phyloP scores from a whole-genome alignment of 192 early-diverging fungal species.

The Coemansia sp. region DNA sequence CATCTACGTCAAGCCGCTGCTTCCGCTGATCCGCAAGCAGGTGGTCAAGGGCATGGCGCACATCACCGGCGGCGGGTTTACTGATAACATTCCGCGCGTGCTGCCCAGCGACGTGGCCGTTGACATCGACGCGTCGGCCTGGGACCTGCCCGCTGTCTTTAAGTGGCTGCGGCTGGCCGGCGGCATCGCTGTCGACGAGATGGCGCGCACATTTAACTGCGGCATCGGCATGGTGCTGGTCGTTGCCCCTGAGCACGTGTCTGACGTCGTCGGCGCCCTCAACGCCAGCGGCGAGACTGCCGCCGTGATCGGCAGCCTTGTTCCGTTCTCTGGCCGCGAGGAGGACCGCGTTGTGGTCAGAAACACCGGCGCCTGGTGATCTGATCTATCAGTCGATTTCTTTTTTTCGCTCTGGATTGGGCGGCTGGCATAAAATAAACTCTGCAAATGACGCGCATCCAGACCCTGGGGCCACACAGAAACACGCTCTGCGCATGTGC shows the following conservation, averaged over 20 bases:
- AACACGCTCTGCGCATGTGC: too few species aligned
- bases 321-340: conserved; percentile 4
- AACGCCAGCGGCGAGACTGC: conserved; percentile 64
- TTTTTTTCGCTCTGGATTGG: background rate
- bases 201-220: conserved; percentile 98
- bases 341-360: conserved; percentile 23
- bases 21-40: conserved; percentile 69
- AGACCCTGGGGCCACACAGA: too few species aligned
- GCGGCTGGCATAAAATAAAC: too few species aligned
- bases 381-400: background rate
- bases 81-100: conserved; percentile 96
- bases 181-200: conserved; percentile 64
- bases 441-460: too few species aligned
- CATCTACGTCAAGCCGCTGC: conserved; percentile 91
- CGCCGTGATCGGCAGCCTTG: conserved; percentile 71
- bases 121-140: conserved; percentile 75
- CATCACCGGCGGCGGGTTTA: conserved; percentile 98
- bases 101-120: conserved; percentile 83
- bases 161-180: conserved; percentile 90
- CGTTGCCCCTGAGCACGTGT: conserved; percentile 64
- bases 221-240: conserved; percentile 98
- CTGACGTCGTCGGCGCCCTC: conserved; percentile 61
- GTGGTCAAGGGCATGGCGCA: conserved; percentile 96
- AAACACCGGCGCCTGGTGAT: conserved; percentile 36
- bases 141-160: conserved; percentile 90